Conservation (phyloP, 2,329 filamentous ascomycete genomes). For the Diaporthe destruens region DNA sequence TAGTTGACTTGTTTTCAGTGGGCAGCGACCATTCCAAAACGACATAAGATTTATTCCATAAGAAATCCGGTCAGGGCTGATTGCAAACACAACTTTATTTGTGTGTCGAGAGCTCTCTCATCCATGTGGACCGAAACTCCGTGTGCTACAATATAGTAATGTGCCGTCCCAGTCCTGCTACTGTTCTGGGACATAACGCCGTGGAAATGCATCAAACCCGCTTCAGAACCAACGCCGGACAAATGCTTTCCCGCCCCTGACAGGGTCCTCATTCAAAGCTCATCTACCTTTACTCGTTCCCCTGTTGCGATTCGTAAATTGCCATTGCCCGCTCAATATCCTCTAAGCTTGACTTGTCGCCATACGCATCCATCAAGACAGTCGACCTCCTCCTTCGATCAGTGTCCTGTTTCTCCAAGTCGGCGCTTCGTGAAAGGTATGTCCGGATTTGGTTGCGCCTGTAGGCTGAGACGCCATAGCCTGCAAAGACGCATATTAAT, state of each 20-base stretch:
- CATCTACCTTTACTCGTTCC: background rate
- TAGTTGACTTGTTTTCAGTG: too few species aligned
- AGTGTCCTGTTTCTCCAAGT: slow-evolving; percentile 27
- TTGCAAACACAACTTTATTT: background rate
- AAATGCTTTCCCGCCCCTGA: background rate
- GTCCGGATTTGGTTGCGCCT: slow-evolving; percentile 35
- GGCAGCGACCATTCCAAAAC: too few species aligned
- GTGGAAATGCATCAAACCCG: slow-evolving; percentile 1
- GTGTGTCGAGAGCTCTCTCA: background rate
- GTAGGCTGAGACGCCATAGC: slow-evolving; percentile 41
- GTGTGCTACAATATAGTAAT: slow-evolving; percentile 1
- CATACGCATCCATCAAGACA: slow-evolving; percentile 63
- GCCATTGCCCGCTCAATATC: slow-evolving; percentile 62
- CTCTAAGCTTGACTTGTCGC: slow-evolving; percentile 61
- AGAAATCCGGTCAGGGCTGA: too few species aligned
- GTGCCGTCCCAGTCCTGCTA: background rate
- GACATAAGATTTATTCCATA: too few species aligned
- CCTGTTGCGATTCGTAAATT: slow-evolving; percentile 56
- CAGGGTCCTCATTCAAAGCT: background rate
- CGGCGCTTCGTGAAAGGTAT: slow-evolving; percentile 27
- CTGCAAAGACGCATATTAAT: slow-evolving; percentile 41
- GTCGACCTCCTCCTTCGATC: slow-evolving; percentile 51
- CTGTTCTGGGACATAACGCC: slow-evolving; percentile 4
- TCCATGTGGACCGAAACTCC: background rate
- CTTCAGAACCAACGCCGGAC: background rate